Conservation (phyloP, 768 basidiomycete species). For the Mycena vulgaris region DNA sequence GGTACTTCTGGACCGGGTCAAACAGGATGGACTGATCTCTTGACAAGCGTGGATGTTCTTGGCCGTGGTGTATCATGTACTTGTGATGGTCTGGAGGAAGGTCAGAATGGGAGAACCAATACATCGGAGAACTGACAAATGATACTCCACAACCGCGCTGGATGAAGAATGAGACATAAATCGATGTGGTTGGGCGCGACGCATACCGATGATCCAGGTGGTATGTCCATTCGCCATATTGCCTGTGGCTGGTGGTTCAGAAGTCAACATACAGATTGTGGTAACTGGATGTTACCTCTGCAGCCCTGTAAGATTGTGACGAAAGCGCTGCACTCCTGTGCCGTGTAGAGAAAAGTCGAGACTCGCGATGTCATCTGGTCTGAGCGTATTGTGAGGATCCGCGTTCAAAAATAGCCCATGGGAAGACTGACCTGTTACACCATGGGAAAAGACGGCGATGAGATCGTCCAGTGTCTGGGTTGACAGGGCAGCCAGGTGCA, state of each 20-base stretch:
- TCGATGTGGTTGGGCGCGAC: conserved; percentile 11
- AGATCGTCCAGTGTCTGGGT: conserved; percentile 60
- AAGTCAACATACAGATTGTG: too few relatives aligned
- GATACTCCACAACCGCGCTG: conserved; percentile 65
- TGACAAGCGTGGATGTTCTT: conserved; percentile 67
- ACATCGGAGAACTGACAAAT: conserved; percentile 53
- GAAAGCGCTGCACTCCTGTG: conserved; percentile 61
- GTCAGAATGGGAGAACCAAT: background rate
- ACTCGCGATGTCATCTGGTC: conserved; percentile 74
- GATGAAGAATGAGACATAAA: background rate
- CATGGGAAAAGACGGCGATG: conserved; percentile 68
- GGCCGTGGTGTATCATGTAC: conserved; percentile 69
- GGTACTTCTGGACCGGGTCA: conserved; percentile 50
- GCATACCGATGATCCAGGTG: conserved; percentile 59
- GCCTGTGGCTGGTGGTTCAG: conserved; percentile 37
- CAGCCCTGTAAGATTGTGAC: conserved; percentile 60
- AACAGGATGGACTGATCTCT: conserved; percentile 65
- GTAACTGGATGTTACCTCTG: conserved; percentile 46
- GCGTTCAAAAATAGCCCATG: too few relatives aligned
- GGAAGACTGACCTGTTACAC: conserved; percentile 61
- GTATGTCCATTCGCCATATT: conserved; percentile 59
- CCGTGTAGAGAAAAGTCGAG: conserved; percentile 73
- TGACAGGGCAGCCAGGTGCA: conserved; percentile 59
- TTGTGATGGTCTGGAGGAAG: conserved; percentile 60
- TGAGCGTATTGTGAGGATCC: conserved; percentile 24